Percentiles rank a stretch among this genome's conserved stretches.
phyloP scores from a whole-genome alignment of 148 eudicot species.

The Gaultheria prostrata region DNA sequence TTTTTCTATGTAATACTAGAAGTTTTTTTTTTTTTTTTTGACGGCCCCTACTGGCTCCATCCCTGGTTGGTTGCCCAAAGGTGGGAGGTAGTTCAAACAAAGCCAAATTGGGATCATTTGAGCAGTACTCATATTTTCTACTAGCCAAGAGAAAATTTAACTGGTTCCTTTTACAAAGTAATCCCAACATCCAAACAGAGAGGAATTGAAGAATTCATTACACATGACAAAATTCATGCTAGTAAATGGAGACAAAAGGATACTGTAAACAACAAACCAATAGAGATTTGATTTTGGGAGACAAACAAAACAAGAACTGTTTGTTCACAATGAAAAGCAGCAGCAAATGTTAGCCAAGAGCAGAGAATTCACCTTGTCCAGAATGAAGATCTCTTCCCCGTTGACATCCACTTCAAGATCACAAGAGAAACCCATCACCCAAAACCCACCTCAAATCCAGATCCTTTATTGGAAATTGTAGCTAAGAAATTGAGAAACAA shows the following conservation, averaged over 20 bases:
- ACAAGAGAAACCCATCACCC: constrained; percentile 42
- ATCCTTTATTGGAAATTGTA: constrained; percentile 16
- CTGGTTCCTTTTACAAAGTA: background rate
- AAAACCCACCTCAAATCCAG: constrained; percentile 31
- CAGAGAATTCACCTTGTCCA: constrained; percentile 59
- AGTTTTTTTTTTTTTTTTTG: too few species aligned
- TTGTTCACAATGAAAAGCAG: constrained; percentile 5
- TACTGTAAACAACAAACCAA: background rate
- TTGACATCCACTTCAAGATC: constrained; percentile 81
- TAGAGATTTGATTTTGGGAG: background rate
- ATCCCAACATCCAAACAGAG: background rate
- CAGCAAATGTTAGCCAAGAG: constrained; percentile 8
- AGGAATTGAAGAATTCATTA: background rate
- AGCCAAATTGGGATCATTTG: background rate
- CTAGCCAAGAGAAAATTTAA: background rate
- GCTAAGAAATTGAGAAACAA: background rate
- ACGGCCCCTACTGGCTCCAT: too few species aligned
- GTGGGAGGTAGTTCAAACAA: background rate
- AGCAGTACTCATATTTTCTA: background rate
- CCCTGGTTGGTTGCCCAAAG: background rate
- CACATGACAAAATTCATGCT: background rate
- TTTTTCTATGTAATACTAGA: too few species aligned
- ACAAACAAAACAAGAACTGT: background rate
- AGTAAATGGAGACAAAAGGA: too few species aligned
- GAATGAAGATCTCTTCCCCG: constrained; percentile 77